These are phyloP conservation scores for Candida pseudoviswanathii DNA, from an alignment of 1,139 yeast genomes.

Conservation along the genomic window DNA sequence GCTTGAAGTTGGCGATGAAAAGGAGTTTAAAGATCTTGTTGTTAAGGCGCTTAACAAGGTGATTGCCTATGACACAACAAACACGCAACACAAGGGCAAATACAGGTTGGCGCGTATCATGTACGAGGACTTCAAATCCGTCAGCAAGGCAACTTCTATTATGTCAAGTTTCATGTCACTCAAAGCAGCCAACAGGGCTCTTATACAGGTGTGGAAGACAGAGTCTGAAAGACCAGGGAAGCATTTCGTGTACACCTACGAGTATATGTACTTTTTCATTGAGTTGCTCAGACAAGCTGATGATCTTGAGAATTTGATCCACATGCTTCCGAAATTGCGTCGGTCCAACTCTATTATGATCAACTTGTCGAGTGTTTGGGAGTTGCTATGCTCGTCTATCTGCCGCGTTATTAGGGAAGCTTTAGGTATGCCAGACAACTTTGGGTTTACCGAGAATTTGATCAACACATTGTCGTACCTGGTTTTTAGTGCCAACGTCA, in stretches of 20 bases:
- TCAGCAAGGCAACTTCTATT: slow-evolving; percentile 59
- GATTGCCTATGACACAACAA: slow-evolving; percentile 67
- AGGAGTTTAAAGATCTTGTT: slow-evolving; percentile 25
- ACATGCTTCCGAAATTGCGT: slow-evolving; percentile 69
- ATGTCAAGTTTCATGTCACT: slow-evolving; percentile 65
- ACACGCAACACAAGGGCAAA: slow-evolving; percentile 90
- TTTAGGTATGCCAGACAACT: slow-evolving; percentile 47
- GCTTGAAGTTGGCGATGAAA: slow-evolving; percentile 18
- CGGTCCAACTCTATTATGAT: slow-evolving; percentile 77
- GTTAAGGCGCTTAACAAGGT: slow-evolving; percentile 37
- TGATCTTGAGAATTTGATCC: slow-evolving; percentile 62
- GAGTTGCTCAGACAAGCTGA: slow-evolving; percentile 53
- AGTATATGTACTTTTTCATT: slow-evolving; percentile 67
- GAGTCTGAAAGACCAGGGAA: slow-evolving; percentile 91
- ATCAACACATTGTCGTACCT: slow-evolving; percentile 49
- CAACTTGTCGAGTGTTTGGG: slow-evolving; percentile 66
- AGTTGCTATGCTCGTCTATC: slow-evolving; percentile 47
- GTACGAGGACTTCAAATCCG: slow-evolving; percentile 55
- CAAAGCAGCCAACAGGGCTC: slow-evolving; percentile 67
- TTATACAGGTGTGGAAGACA: slow-evolving; percentile 92
- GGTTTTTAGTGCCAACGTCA: slow-evolving; percentile 46
- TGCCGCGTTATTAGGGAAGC: slow-evolving; percentile 53
- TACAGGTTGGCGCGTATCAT: slow-evolving; percentile 70
- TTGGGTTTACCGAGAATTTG: slow-evolving; percentile 57
- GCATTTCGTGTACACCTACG: slow-evolving; percentile 77